Percentiles rank a stretch among this genome's conserved stretches.
These are phyloP conservation scores for Lentinula novae-zelandiae DNA, from an alignment of 1,284 basidiomycete species.

Conservation along the genomic window DNA sequence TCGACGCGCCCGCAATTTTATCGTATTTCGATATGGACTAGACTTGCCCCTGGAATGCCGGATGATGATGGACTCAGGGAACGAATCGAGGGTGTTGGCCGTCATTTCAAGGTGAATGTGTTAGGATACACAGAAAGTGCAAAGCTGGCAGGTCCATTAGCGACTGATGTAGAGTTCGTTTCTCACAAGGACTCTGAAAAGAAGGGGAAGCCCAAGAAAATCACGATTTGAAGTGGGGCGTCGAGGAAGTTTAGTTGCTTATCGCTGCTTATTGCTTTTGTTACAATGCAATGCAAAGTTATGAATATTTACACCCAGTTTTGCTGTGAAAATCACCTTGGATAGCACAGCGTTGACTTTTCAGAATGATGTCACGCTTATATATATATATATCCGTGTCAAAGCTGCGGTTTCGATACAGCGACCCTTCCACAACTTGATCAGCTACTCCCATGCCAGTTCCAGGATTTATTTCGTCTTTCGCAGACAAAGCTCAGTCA, in stretches of 20 bases:
- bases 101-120: slow-evolving; percentile 89
- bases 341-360: background rate
- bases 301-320: background rate
- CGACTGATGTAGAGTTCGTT: slow-evolving; percentile 92
- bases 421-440: slow-evolving; percentile 15
- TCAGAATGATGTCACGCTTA: background rate
- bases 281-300: background rate
- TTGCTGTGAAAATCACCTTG: background rate
- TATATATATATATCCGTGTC: background rate
- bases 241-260: background rate
- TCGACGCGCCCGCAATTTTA: slow-evolving; percentile 95
- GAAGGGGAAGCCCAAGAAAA: slow-evolving; percentile 88
- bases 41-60: slow-evolving; percentile 59
- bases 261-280: background rate
- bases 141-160: slow-evolving; percentile 77
- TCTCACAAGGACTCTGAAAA: slow-evolving; percentile 95
- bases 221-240: slow-evolving; percentile 44
- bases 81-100: slow-evolving; percentile 65
- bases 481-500: slow-evolving; percentile 71
- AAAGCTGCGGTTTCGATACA: background rate
- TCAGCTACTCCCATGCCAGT: slow-evolving; percentile 43
- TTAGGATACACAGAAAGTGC: slow-evolving; percentile 76
- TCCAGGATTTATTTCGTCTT: slow-evolving; percentile 54
- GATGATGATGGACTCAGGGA: slow-evolving; percentile 60
- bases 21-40: slow-evolving; percentile 96